A percentile compares a stretch with the other conserved stretches of the same genome.
Conservation (phyloP, 2,329 filamentous ascomycete species). For the Cladosporium sp. region DNA sequence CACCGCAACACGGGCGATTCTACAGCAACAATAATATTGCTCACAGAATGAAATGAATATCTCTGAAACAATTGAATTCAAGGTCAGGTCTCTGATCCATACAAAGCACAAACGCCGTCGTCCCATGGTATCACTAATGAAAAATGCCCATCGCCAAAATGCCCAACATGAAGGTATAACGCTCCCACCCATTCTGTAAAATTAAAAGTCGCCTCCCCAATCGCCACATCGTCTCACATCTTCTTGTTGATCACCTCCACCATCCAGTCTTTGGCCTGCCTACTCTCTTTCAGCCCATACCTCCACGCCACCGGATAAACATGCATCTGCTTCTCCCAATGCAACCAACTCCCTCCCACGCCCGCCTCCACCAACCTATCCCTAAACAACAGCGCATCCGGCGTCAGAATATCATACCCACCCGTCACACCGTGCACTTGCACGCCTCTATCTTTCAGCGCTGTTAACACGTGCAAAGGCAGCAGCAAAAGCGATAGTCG, state of each 20-base stretch:
- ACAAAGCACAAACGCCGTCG: not conserved
- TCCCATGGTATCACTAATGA: not conserved
- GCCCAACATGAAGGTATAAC: not conserved
- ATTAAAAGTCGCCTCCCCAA: not conserved
- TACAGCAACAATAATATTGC: not conserved
- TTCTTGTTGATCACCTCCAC: slow-evolving; percentile 34
- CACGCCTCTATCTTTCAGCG: slow-evolving; percentile 43
- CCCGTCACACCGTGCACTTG: slow-evolving; percentile 55
- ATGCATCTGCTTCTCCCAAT: slow-evolving; percentile 63
- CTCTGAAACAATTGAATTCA: not conserved
- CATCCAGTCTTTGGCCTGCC: slow-evolving; percentile 49
- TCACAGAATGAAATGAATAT: not conserved
- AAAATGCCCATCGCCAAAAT: not conserved
- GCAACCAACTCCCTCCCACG: slow-evolving; percentile 56
- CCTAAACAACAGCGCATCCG: slow-evolving; percentile 53
- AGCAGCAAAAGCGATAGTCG: slow-evolving; percentile 51
- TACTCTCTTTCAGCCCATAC: slow-evolving; percentile 52
- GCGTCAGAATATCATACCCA: slow-evolving; percentile 54
- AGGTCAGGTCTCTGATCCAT: not conserved
- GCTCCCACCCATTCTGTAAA: not conserved
- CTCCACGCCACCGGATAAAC: slow-evolving; percentile 55
- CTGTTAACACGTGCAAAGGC: slow-evolving; percentile 40
- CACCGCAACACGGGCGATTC: not conserved
- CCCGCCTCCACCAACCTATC: slow-evolving; percentile 46
- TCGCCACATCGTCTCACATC: slow-evolving; percentile 7